Conservation (phyloP, 2,329 filamentous ascomycete genomes). For the Diaporthe vexans region DNA sequence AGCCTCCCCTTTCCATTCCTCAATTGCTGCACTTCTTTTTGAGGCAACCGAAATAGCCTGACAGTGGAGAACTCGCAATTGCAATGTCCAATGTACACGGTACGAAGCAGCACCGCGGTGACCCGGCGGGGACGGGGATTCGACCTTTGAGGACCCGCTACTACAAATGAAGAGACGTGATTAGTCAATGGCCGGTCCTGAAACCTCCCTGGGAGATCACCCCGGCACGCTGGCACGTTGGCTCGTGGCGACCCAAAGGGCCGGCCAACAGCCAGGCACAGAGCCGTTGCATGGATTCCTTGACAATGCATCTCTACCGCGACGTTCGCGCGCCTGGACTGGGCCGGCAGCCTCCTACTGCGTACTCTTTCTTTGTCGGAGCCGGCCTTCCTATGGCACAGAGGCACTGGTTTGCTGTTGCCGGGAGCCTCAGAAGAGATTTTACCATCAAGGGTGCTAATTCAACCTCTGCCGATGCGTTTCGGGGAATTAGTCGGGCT, state of each 20-base stretch:
- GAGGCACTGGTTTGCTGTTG: background rate
- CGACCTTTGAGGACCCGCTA: constrained; percentile 7
- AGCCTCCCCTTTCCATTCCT: constrained; percentile 6
- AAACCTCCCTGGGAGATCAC: constrained; percentile 31
- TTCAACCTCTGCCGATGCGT: constrained; percentile 1
- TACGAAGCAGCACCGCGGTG: constrained; percentile 10
- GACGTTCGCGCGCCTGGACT: constrained; percentile 12
- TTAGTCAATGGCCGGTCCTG: constrained; percentile 36
- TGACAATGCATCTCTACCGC: constrained; percentile 26
- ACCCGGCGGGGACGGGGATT: constrained; percentile 20
- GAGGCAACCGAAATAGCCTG: constrained; percentile 32
- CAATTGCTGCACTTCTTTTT: constrained; percentile 1
- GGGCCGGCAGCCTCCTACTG: background rate
- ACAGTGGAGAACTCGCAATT: constrained; percentile 4
- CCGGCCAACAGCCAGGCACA: constrained; percentile 8
- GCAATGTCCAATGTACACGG: constrained; percentile 4
- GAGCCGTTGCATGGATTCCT: constrained; percentile 26
- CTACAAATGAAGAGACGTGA: constrained; percentile 21
- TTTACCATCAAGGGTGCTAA: background rate
- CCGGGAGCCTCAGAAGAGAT: background rate
- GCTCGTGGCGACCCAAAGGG: constrained; percentile 29
- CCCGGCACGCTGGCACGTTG: constrained; percentile 33
- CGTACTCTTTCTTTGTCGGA: background rate
- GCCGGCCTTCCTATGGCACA: background rate
- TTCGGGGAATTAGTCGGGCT: constrained; percentile 22